These are phyloP conservation scores for Vigna nakashimae DNA, from an alignment of 306 rosid genomes.

Conservation along the genomic window DNA sequence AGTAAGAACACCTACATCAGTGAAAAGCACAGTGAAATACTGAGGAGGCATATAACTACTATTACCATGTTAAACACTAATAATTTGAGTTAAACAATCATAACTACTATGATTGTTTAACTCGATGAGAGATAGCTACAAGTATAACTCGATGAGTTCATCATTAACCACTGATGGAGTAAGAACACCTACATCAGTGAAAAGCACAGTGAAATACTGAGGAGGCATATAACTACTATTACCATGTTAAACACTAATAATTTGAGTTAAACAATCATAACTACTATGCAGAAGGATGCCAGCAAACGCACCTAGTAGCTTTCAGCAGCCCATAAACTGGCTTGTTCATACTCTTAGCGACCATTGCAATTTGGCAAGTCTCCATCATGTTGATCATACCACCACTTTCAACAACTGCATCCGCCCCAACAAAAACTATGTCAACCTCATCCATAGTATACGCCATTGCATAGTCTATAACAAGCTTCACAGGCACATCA, in stretches of 20 bases:
- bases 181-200: constrained; percentile 95
- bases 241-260: not conserved
- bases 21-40: constrained; percentile 85
- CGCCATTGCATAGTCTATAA: constrained; percentile 93
- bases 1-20: constrained; percentile 93
- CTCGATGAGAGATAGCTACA: too few relatives aligned
- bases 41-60: constrained; percentile 57
- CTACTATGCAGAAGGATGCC: constrained; percentile 25
- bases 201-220: constrained; percentile 83
- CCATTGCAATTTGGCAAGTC: constrained; percentile 87
- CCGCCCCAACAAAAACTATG: constrained; percentile 96
- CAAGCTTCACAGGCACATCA: constrained; percentile 87
- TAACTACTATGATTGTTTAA: not conserved
- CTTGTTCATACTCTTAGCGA: constrained; percentile 86
- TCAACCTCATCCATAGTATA: constrained; percentile 95
- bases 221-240: constrained; percentile 49
- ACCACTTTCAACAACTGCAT: constrained; percentile 96
- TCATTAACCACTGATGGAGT: constrained; percentile 96
- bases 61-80: not conserved
- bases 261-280: not conserved
- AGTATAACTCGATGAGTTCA: constrained; percentile 93
- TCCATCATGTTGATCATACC: constrained; percentile 98
- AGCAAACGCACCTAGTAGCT: constrained; percentile 81
- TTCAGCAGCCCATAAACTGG: constrained; percentile 96
- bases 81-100: too few relatives aligned